Conservation (phyloP, 2,329 filamentous ascomycete species). For the Emergomyces africanus region DNA sequence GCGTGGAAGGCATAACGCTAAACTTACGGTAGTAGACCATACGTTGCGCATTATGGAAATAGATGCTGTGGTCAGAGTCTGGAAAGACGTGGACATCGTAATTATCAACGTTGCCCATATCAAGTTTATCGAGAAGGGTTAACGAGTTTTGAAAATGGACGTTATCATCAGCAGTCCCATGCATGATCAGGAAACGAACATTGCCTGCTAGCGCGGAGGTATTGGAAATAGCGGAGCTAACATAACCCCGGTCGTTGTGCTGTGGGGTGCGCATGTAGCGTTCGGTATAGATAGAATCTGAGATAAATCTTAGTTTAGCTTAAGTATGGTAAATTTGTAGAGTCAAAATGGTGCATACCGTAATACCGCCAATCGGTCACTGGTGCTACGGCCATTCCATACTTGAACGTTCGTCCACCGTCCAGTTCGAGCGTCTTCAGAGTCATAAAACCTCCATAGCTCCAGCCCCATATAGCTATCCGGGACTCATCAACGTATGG, state of each 20-base stretch:
- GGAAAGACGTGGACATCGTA: constrained; percentile 97
- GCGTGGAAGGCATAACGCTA: neutral
- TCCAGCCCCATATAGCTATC: constrained; percentile 97
- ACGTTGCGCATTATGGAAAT: constrained; percentile 81
- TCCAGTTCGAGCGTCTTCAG: constrained; percentile 91
- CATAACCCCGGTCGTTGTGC: constrained; percentile 66
- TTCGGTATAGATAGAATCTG: constrained; percentile 82
- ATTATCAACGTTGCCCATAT: constrained; percentile 71
- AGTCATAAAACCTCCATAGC: constrained; percentile 88
- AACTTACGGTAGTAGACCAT: constrained; percentile 88
- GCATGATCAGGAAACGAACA: constrained; percentile 87
- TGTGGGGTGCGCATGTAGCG: constrained; percentile 95
- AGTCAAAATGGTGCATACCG: constrained; percentile 29
- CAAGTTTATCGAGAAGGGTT: constrained; percentile 71
- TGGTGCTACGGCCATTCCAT: constrained; percentile 95
- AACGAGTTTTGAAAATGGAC: constrained; percentile 95
- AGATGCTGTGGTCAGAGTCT: constrained; percentile 89
- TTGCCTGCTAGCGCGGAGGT: constrained; percentile 59
- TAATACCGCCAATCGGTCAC: constrained; percentile 99
- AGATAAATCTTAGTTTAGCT: constrained; percentile 12
- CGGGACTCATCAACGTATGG: constrained; percentile 69
- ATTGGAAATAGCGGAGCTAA: constrained; percentile 60
- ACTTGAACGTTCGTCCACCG: constrained; percentile 78
- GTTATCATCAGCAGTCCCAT: constrained; percentile 93
- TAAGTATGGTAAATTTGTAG: neutral